A percentile compares a stretch with the other conserved stretches of the same genome.
phyloP scores from a whole-genome alignment of 1,139 yeast species.

The Candida anutae region DNA sequence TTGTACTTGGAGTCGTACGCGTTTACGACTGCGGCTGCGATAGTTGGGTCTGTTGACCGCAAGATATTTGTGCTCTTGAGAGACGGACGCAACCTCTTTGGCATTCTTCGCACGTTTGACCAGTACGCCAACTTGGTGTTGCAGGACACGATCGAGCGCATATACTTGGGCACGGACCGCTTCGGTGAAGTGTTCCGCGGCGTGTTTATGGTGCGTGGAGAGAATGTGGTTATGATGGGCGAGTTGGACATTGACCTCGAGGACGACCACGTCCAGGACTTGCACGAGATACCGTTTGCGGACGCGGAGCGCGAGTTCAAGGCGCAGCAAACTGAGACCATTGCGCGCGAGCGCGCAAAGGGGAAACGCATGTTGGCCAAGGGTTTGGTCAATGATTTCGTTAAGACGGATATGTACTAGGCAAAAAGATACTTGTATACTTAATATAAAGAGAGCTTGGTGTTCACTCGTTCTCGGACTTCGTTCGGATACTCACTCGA shows the following conservation, averaged over 20 bases:
- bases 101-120: conserved; percentile 90
- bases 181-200: conserved; percentile 77
- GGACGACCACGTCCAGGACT: conserved; percentile 55
- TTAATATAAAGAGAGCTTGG: neutral
- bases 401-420: conserved; percentile 46
- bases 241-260: conserved; percentile 88
- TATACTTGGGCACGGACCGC: conserved; percentile 44
- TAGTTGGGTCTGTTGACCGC: conserved; percentile 89
- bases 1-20: conserved; percentile 64
- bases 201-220: conserved; percentile 89
- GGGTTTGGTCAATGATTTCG: conserved; percentile 54
- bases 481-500: too few relatives aligned
- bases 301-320: conserved; percentile 48
- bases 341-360: conserved; percentile 38
- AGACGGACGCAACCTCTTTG: conserved; percentile 85
- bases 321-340: conserved; percentile 27
- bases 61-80: conserved; percentile 78
- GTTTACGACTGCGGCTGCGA: conserved; percentile 94
- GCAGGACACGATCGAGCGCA: conserved; percentile 85
- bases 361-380: conserved; percentile 41
- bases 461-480: too few relatives aligned
- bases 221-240: conserved; percentile 92
- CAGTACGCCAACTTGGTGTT: conserved; percentile 90
- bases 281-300: conserved; percentile 52
- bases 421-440: neutral